Base-by-base conservation (phyloP, 768 basidiomycete genomes). In the Pisolithus marmoratus region DNA sequence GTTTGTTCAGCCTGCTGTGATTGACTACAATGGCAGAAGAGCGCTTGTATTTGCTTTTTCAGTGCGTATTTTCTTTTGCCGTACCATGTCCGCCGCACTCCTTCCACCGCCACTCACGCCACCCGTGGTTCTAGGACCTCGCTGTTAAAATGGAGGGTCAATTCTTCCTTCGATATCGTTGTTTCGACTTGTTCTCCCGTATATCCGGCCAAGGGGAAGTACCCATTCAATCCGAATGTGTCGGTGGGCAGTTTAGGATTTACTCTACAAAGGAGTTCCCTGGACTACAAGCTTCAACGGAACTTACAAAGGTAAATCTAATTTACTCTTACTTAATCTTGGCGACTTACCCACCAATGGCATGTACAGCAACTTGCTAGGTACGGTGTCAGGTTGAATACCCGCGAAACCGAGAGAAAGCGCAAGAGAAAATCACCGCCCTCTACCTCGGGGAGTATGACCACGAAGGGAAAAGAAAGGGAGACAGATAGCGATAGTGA, bases 231-330 rank as follows among this genome's bases (percentile, higher is more conserved):
- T 78, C 84, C n/a, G 83, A 87, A 56, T 74, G 78, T 44, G 83
- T 77, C 53, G 84, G 87, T 4, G 83, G 82, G 0, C 62, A 77
- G 8, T 88, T 88, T 71, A 76, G 74, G 58, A 79, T 88, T 17
- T 86, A 84, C 60, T 83, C 84, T 19, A 86, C 87, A 1, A 82
- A 85, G 55, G 82, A 84, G 66, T 88, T 87, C 63, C 87, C 86
- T 1, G 85, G 87, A 2, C 61, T 88, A 37, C 75, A 72, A 31
- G 76, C 84, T 2, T 86, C 85, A 6, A 88, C 86, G 0, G 80
- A 84, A 26, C 67, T 88, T 50, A 87, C 84, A 23, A 84, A 81
- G 75, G 85, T 81, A 29, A 44, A 59, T 54, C 4, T 19, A 38
- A 4, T 14, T 2, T 31, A n/a, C 8, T 49, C 9, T 29, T 8